These are phyloP conservation scores for Amanita brunnescens DNA, from an alignment of 768 basidiomycete genomes.

Conservation along the genomic window DNA sequence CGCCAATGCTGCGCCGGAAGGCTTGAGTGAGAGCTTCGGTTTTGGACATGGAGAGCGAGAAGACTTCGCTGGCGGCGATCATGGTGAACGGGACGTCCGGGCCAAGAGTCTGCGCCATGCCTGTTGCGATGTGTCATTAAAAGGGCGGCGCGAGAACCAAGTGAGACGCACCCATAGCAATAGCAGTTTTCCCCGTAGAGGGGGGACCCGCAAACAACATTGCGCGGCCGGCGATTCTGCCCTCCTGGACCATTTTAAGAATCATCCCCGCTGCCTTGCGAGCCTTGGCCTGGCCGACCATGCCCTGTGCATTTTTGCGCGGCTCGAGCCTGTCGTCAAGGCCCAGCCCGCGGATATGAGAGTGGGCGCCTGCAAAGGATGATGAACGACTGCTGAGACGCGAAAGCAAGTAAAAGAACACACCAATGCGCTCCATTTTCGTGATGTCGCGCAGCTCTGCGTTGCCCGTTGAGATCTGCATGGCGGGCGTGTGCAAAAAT, in stretches of 20 bases:
- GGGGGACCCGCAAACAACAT: slow-evolving; percentile 98
- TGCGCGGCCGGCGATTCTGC: slow-evolving; percentile 88
- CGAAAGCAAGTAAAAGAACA: slow-evolving; percentile 7
- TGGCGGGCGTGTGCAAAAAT: slow-evolving; percentile 15
- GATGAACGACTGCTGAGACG: slow-evolving; percentile 8
- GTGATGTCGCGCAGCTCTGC: slow-evolving; percentile 80
- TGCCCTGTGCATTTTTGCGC: slow-evolving; percentile 81
- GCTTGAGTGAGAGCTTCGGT: slow-evolving; percentile 97
- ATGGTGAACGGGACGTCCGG: slow-evolving; percentile 95
- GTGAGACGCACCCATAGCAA: slow-evolving; percentile 72
- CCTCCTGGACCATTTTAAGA: slow-evolving; percentile 96
- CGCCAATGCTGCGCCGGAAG: slow-evolving; percentile 91
- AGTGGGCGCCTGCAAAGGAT: slow-evolving; percentile 60
- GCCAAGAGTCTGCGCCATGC: slow-evolving; percentile 94
- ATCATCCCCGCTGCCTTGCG: slow-evolving; percentile 97
- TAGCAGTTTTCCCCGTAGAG: slow-evolving; percentile 95
- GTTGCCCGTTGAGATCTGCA: slow-evolving; percentile 70
- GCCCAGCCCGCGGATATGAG: slow-evolving; percentile 93
- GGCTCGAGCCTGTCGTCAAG: slow-evolving; percentile 91
- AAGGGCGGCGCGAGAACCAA: not conserved
- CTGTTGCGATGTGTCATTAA: slow-evolving; percentile 27
- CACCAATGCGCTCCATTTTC: slow-evolving; percentile 90
- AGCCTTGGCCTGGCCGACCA: slow-evolving; percentile 95
- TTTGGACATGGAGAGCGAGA: slow-evolving; percentile 90
- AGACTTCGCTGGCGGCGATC: slow-evolving; percentile 97